These are phyloP conservation scores for Juncus inflexus DNA, from an alignment of 176 grass and related monocot species.

Conservation along the genomic window DNA sequence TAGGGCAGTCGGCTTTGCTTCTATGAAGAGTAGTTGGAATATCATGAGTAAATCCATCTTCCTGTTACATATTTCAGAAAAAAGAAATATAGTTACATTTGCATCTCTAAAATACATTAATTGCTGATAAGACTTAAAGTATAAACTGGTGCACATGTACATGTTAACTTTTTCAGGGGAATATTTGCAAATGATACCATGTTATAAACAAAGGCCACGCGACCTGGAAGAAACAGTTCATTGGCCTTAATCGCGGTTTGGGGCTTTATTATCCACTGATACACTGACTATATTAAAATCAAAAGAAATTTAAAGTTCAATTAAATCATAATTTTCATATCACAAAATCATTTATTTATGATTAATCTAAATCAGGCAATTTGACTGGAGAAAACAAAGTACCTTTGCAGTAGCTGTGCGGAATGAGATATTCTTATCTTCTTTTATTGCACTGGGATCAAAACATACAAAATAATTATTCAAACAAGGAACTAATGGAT, in stretches of 20 bases:
- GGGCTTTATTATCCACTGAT: conserved; percentile 92
- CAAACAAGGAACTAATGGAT: conserved; percentile 21
- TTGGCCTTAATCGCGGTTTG: conserved; percentile 77
- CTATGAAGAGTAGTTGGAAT: conserved; percentile 96
- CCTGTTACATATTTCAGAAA: conserved; percentile 30
- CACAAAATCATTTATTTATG: conserved; percentile 7
- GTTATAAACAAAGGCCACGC: conserved; percentile 96
- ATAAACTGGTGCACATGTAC: conserved; percentile 7
- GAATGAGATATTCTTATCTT: conserved; percentile 66
- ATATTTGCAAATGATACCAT: conserved; percentile 46
- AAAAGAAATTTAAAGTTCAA: conserved; percentile 1
- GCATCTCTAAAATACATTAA: conserved; percentile 2
- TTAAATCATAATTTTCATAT: not conserved
- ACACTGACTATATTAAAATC: conserved; percentile 68
- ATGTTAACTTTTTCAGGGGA: conserved; percentile 4
- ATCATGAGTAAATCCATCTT: conserved; percentile 80
- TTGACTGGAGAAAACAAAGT: not conserved
- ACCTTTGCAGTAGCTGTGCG: conserved; percentile 95
- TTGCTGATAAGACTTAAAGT: not conserved
- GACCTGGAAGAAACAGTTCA: conserved; percentile 95
- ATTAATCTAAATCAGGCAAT: conserved; percentile 13
- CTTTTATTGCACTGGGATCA: conserved; percentile 49
- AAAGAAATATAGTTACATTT: conserved; percentile 18
- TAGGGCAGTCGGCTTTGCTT: conserved; percentile 95
- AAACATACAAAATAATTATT: conserved; percentile 21